Evolutionary conservation across 2,329 filamentous ascomycete genomes (phyloP).

Genomic region (Nannizzia gypsea): DNA sequence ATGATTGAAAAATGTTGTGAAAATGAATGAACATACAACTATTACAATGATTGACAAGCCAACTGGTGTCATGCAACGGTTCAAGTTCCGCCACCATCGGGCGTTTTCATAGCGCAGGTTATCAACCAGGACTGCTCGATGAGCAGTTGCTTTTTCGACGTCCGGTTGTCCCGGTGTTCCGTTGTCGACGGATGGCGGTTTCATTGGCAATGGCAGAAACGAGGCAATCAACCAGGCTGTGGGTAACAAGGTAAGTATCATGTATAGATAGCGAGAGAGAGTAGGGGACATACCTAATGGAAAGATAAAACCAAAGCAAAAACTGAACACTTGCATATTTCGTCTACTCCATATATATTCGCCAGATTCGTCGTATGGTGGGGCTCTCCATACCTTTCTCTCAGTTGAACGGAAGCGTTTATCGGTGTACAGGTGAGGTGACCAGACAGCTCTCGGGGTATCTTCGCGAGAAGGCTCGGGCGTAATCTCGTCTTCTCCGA

Average conservation of each 20-base stretch:
- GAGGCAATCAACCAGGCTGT: conserved; percentile 70
- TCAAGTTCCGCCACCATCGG: conserved; percentile 53
- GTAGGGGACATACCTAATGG: conserved; percentile 48
- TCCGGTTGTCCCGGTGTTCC: conserved; percentile 22
- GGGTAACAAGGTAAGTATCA: conserved; percentile 14
- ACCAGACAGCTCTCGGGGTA: conserved; percentile 53
- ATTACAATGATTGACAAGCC: conserved; percentile 45
- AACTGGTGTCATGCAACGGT: conserved; percentile 49
- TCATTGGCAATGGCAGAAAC: conserved; percentile 57
- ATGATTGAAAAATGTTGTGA: not conserved
- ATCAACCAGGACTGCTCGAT: conserved; percentile 34
- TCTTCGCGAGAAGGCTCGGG: conserved; percentile 23
- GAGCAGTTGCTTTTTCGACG: conserved; percentile 35
- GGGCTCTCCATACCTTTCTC: conserved; percentile 59
- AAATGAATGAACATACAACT: conserved; percentile 35
- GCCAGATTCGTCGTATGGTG: conserved; percentile 55
- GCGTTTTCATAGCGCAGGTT: conserved; percentile 46
- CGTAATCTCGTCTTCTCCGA: conserved; percentile 10
- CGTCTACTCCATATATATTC: conserved; percentile 52
- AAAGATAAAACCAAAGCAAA: conserved; percentile 65
- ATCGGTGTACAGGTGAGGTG: conserved; percentile 58
- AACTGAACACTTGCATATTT: conserved; percentile 63
- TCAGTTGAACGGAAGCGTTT: conserved; percentile 43
- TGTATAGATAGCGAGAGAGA: conserved; percentile 6
- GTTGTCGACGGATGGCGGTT: conserved; percentile 42